These are phyloP conservation scores for Tolypocladium ovalisporum DNA, from an alignment of 2,329 filamentous ascomycete species.

Conservation along the genomic window DNA sequence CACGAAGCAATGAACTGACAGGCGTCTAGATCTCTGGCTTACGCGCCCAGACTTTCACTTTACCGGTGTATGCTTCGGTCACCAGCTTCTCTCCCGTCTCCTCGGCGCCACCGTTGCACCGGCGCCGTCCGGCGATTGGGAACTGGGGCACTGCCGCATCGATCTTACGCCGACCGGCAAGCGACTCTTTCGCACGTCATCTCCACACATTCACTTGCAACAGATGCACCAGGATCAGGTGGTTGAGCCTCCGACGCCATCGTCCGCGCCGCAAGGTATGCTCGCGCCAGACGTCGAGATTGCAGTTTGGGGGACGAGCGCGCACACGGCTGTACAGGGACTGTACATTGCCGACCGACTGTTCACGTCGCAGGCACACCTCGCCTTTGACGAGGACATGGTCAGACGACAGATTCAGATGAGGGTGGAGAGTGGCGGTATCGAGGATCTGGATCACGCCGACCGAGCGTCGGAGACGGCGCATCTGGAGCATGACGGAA, in stretches of 20 bases:
- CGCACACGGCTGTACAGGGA: constrained; percentile 58
- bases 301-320: constrained; percentile 50
- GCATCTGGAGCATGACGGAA: constrained; percentile 48
- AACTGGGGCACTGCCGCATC: neutral
- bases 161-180: neutral
- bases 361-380: neutral
- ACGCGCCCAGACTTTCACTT: neutral
- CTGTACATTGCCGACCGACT: constrained; percentile 46
- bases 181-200: constrained; percentile 28
- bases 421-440: neutral
- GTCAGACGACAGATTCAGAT: neutral
- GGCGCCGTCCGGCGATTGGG: neutral
- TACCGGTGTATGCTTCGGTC: neutral
- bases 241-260: neutral
- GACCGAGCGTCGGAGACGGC: constrained; percentile 52
- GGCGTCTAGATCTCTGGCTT: neutral
- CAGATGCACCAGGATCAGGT: constrained; percentile 49
- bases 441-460: constrained; percentile 26
- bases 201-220: constrained; percentile 44
- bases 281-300: constrained; percentile 23
- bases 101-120: neutral
- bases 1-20: neutral
- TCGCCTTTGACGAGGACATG: neutral
- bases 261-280: neutral
- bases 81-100: neutral